phyloP scores from a whole-genome alignment of 2,329 filamentous ascomycete species.

The Rhinocladiella mackenziei region DNA sequence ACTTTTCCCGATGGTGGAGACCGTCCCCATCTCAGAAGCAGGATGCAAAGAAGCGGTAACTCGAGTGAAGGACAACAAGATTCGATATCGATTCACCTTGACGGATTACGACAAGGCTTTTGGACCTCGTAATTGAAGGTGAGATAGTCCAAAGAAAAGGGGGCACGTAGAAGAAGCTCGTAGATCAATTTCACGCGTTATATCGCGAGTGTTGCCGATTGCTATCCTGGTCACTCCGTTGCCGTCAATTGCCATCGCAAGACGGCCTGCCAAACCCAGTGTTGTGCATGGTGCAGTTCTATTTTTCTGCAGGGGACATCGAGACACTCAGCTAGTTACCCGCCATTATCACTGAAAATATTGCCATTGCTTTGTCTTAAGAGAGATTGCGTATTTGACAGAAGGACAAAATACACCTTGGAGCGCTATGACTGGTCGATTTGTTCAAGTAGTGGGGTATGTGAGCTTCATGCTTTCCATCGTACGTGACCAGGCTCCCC shows the following conservation, averaged over 20 bases:
- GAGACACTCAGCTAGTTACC: too few species aligned
- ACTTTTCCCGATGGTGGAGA: slow-evolving; percentile 64
- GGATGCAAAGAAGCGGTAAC: slow-evolving; percentile 67
- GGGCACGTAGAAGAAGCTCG: too few species aligned
- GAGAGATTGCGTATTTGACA: too few species aligned
- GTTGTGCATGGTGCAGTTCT: background rate
- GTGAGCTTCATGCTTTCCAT: too few species aligned
- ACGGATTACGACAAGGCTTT: slow-evolving; percentile 64
- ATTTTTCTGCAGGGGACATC: background rate
- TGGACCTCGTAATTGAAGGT: slow-evolving; percentile 35
- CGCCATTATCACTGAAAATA: too few species aligned
- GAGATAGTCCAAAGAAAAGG: background rate
- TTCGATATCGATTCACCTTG: slow-evolving; percentile 64
- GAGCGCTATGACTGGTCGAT: too few species aligned
- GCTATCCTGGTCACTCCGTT: too few species aligned
- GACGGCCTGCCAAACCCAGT: background rate
- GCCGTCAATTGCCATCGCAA: background rate
- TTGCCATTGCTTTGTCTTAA: too few species aligned
- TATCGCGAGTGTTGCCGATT: too few species aligned
- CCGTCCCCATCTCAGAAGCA: slow-evolving; percentile 67
- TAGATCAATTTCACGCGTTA: too few species aligned
- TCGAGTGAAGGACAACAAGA: slow-evolving; percentile 66
- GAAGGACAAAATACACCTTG: too few species aligned
- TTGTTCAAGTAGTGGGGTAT: too few species aligned
- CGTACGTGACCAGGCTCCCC: background rate